Conservation (phyloP, 78 protist genomes). For the Emiliania huxleyi region DNA sequence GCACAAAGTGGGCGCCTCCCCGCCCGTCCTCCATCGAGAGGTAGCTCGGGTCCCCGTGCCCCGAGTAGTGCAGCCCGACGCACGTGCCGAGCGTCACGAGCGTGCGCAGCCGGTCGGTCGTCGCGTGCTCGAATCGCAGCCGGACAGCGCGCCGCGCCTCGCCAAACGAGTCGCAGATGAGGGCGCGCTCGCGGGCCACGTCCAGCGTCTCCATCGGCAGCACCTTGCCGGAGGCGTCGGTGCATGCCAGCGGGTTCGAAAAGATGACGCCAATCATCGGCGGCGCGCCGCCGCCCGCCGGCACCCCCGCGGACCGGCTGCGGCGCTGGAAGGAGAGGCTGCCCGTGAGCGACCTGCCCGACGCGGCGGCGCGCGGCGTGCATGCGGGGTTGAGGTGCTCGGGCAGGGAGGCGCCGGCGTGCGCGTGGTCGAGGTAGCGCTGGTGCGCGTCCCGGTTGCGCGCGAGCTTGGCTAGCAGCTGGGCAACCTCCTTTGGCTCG, state of each 20-base stretch:
- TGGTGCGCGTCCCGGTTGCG: not conserved
- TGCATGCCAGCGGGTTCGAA: not conserved
- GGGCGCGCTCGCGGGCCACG: not conserved
- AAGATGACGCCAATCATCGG: not conserved
- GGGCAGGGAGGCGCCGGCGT: not conserved
- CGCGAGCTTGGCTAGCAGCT: not conserved
- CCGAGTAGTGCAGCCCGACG: not conserved
- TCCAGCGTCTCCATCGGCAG: not conserved
- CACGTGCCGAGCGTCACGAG: not conserved
- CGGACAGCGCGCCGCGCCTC: not conserved
- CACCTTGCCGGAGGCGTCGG: not conserved
- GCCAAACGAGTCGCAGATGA: not conserved
- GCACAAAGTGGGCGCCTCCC: not conserved
- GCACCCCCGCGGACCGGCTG: not conserved
- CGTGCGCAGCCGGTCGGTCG: conserved; percentile 4
- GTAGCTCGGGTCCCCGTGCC: not conserved
- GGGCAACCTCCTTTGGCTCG: not conserved
- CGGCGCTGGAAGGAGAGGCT: not conserved
- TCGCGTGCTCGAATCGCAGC: not conserved
- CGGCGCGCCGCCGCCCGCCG: not conserved
- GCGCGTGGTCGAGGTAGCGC: not conserved
- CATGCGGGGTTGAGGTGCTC: not conserved
- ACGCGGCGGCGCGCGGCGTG: not conserved
- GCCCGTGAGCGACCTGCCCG: not conserved
- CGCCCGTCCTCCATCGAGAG: not conserved